Base-by-base conservation (phyloP, 495 filamentous ascomycete species). In the Thozetella sp. region DNA sequence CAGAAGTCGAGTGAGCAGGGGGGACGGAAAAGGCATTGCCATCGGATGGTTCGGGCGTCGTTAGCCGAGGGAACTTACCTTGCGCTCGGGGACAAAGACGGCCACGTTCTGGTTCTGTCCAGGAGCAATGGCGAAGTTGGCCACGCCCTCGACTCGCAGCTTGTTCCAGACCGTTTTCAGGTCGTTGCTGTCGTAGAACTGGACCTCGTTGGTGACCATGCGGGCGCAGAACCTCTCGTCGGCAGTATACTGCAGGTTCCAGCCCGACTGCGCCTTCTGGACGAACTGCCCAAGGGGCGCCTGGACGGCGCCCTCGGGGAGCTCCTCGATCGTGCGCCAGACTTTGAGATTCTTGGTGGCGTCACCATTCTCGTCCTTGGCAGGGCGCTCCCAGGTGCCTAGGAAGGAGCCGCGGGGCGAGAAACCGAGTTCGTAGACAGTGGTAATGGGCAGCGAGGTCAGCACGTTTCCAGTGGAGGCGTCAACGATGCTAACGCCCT, bases 261-360 rank as follows among this genome's bases (percentile, higher is more conserved):
- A 99, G 69, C 93, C 92, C 19, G 91, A 93, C 79, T 93, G 91
- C 56, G 86, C 90, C 78, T 97, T 97, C 75, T 99, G 94, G 63
- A 99, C 95, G 68, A 93, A 99, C 62, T 84, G 80, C 59, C 93
- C 93, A 30, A 97, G 84, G n/a, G 92, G 84, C 67, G 85, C 76
- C 65, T 90, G 87, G 65, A 92, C 88, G 50, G 68, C 76, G 53
- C 75, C 82, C 13, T 79, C 79, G 34, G 69, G 65, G 4, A 77
- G 58, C 1, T 85, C 81, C 63, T 86, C 88, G 54, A 90, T 72
- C 30, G 90, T 90, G 68, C 86, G 85, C 96, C 96, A 99, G 64
- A 99, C 88, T 81, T 97, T 98, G 59, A 98, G 80, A 72, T 99
- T 99, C 85, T 97, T 97, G 51, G 85, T 85, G 22, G 96, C 91